Conservation (phyloP, 768 basidiomycete species). For the Pulveroboletus sp. region DNA sequence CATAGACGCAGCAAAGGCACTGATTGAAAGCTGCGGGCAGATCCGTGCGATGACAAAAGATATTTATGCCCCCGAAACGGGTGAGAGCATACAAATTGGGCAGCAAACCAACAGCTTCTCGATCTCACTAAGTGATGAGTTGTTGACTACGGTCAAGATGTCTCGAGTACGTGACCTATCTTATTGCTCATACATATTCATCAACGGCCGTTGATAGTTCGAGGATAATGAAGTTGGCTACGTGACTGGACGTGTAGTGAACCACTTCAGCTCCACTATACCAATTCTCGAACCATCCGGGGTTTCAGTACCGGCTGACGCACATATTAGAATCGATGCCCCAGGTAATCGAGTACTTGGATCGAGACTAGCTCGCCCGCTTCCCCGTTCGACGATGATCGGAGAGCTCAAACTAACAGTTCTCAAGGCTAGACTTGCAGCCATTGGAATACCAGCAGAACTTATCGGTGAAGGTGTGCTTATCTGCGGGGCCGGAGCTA, state of each 20-base stretch:
- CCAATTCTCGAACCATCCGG: conserved; percentile 78
- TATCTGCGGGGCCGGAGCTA: conserved; percentile 71
- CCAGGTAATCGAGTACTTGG: conserved; percentile 50
- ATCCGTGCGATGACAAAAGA: conserved; percentile 92
- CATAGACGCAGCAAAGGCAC: conserved; percentile 58
- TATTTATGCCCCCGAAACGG: conserved; percentile 73
- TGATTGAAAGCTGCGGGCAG: conserved; percentile 78
- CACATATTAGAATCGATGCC: conserved; percentile 20
- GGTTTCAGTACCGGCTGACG: conserved; percentile 27
- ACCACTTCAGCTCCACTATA: conserved; percentile 83
- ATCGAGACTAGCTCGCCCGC: conserved; percentile 58
- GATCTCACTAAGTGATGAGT: conserved; percentile 87
- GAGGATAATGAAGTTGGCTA: conserved; percentile 97
- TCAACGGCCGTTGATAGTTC: conserved; percentile 51
- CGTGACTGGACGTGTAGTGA: conserved; percentile 83
- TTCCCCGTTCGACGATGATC: conserved; percentile 94
- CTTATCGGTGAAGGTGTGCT: conserved; percentile 97
- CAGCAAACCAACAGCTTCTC: conserved; percentile 96
- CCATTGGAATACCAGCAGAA: conserved; percentile 82
- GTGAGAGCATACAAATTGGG: conserved; percentile 87
- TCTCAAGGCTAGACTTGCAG: conserved; percentile 75
- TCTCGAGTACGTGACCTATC: conserved; percentile 63
- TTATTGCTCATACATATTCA: conserved; percentile 2
- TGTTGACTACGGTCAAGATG: conserved; percentile 77
- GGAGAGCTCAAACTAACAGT: conserved; percentile 93